These are phyloP conservation scores for Hirsutella rhossiliensis DNA, from an alignment of 2,329 filamentous ascomycete species.

Conservation along the genomic window DNA sequence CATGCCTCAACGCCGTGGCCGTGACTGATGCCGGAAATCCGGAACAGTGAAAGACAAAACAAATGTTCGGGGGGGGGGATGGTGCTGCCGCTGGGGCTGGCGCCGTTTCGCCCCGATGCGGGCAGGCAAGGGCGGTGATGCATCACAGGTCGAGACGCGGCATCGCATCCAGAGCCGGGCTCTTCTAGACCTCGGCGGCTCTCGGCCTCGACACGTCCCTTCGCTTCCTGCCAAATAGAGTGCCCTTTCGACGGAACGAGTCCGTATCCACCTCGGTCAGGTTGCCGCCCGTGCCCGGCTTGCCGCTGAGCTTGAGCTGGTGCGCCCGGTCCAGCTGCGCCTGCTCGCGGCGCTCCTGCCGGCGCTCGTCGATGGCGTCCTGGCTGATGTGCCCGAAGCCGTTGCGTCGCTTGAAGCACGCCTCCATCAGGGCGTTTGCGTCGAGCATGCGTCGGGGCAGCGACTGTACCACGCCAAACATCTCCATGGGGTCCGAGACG, in stretches of 20 bases:
- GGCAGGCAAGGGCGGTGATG: too few relatives aligned
- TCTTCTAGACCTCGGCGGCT: slow-evolving; percentile 6
- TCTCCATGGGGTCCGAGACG: slow-evolving; percentile 81
- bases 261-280: slow-evolving; percentile 15
- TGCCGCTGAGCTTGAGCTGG: slow-evolving; percentile 6
- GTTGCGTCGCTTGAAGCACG: slow-evolving; percentile 69
- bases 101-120: too few relatives aligned
- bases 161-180: not conserved
- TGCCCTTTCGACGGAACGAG: slow-evolving; percentile 26
- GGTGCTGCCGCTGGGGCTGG: too few relatives aligned
- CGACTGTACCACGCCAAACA: slow-evolving; percentile 87
- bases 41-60: too few relatives aligned
- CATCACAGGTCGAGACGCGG: not conserved
- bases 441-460: slow-evolving; percentile 74
- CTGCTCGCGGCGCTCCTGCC: slow-evolving; percentile 53
- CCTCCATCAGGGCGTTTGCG: slow-evolving; percentile 69
- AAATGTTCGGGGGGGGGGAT: too few relatives aligned
- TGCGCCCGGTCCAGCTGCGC: slow-evolving; percentile 28
- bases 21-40: too few relatives aligned
- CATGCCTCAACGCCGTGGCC: too few relatives aligned
- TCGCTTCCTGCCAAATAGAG: slow-evolving; percentile 32
- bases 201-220: slow-evolving; percentile 13
- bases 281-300: slow-evolving; percentile 16
- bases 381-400: slow-evolving; percentile 76
- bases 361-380: slow-evolving; percentile 64